A percentile compares a stretch with the other conserved stretches of the same genome.
Conservation (phyloP, 345 rosid genomes). For the Eucalyptus decipiens region DNA sequence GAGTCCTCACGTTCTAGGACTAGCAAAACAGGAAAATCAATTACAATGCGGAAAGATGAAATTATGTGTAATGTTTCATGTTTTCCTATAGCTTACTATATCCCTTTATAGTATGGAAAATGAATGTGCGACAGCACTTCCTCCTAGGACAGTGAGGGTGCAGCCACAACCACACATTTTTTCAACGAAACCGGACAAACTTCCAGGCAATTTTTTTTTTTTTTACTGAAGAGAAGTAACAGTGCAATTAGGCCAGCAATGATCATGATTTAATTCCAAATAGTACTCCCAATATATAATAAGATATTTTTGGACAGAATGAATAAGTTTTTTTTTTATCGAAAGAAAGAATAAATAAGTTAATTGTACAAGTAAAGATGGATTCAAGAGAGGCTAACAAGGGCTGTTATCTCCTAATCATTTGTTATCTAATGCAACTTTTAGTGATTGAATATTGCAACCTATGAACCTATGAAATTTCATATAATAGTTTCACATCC, state of each 20-base stretch:
- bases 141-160: neutral
- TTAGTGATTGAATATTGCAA: neutral
- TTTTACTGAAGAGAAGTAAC: neutral
- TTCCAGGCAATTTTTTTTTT: neutral
- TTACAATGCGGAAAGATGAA: neutral
- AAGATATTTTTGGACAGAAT: neutral
- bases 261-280: neutral
- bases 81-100: neutral
- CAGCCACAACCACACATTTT: neutral
- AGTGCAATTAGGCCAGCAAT: neutral
- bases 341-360: neutral
- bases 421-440: too few relatives aligned
- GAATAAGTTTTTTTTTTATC: neutral
- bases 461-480: too few relatives aligned
- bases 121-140: neutral
- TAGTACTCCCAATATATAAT: neutral
- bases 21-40: neutral
- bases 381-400: neutral
- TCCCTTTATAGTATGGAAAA: neutral
- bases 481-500: too few relatives aligned
- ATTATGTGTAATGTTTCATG: neutral
- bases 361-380: neutral
- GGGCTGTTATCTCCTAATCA: neutral
- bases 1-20: neutral
- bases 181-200: neutral